phyloP scores from a whole-genome alignment of 2,329 filamentous ascomycete genomes.

The Penicillium janthinellum region DNA sequence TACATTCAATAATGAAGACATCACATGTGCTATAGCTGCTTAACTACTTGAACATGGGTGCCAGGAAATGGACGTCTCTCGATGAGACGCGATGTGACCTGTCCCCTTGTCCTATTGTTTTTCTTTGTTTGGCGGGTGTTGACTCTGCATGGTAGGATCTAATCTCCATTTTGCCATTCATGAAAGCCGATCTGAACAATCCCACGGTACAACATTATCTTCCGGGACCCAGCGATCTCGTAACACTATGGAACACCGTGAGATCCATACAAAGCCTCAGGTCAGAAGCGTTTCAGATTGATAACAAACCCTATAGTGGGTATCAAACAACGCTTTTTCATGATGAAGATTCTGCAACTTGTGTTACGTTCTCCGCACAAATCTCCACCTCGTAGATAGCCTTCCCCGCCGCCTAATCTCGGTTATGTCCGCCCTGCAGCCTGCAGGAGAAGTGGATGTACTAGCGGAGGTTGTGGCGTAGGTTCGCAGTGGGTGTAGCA shows the following conservation, averaged over 20 bases:
- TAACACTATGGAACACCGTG: neutral
- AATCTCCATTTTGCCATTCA: neutral
- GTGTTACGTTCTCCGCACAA: neutral
- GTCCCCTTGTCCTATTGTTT: neutral
- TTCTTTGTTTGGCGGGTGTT: neutral
- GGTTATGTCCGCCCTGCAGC: conserved; percentile 7
- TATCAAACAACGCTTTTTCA: neutral
- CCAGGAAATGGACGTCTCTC: neutral
- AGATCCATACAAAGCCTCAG: neutral
- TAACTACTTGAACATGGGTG: neutral
- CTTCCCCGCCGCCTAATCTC: conserved; percentile 2
- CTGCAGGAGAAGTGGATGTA: neutral
- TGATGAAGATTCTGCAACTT: neutral
- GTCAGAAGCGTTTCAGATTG: conserved; percentile 15
- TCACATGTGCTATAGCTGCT: neutral
- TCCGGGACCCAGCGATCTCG: conserved; percentile 10
- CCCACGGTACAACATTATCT: neutral
- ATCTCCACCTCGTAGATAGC: neutral
- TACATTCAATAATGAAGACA: neutral
- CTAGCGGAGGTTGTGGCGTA: neutral
- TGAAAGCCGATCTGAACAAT: neutral
- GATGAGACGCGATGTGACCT: neutral
- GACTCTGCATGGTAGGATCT: neutral
- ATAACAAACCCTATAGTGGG: conserved; percentile 3
- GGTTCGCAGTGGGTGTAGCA: conserved; percentile 3